phyloP scores from a whole-genome alignment of 192 early-diverging fungal genomes.

The Backusella morwellensis region DNA sequence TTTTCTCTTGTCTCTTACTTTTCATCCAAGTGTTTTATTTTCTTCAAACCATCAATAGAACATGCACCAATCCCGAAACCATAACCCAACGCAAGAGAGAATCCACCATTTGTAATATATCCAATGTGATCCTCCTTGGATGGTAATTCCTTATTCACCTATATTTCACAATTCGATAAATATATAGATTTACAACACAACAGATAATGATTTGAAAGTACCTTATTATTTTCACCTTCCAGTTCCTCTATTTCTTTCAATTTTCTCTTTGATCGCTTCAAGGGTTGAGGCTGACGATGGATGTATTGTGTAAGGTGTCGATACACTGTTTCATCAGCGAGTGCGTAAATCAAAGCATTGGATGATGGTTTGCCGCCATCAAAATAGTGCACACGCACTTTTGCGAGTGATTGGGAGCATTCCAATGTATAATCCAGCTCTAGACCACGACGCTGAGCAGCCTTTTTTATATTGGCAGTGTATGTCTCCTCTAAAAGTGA shows the following conservation, averaged over 20 bases:
- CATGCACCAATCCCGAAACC: conserved; percentile 67
- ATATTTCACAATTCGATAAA: neutral
- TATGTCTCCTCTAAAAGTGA: neutral
- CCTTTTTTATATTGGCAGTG: neutral
- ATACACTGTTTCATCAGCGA: conserved; percentile 42
- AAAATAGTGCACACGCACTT: conserved; percentile 52
- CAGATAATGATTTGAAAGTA: neutral
- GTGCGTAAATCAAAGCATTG: conserved; percentile 56
- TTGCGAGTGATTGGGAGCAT: conserved; percentile 39
- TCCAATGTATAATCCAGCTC: conserved; percentile 15
- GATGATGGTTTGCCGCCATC: conserved; percentile 45
- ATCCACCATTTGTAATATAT: conserved; percentile 70
- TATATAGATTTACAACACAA: neutral
- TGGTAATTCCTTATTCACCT: conserved; percentile 33
- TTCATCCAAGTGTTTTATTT: conserved; percentile 36
- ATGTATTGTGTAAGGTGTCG: conserved; percentile 35
- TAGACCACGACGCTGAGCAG: neutral
- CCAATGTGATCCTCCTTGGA: conserved; percentile 52
- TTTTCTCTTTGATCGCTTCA: conserved; percentile 25
- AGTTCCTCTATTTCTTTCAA: conserved; percentile 23
- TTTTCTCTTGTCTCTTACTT: conserved; percentile 2
- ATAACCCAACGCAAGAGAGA: conserved; percentile 59
- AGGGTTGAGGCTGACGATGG: neutral
- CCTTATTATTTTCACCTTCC: neutral
- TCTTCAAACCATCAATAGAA: conserved; percentile 45